A percentile compares a stretch with the other conserved stretches of the same genome.
phyloP scores from a whole-genome alignment of 2,329 filamentous ascomycete genomes.

The Alternaria ethzedia region DNA sequence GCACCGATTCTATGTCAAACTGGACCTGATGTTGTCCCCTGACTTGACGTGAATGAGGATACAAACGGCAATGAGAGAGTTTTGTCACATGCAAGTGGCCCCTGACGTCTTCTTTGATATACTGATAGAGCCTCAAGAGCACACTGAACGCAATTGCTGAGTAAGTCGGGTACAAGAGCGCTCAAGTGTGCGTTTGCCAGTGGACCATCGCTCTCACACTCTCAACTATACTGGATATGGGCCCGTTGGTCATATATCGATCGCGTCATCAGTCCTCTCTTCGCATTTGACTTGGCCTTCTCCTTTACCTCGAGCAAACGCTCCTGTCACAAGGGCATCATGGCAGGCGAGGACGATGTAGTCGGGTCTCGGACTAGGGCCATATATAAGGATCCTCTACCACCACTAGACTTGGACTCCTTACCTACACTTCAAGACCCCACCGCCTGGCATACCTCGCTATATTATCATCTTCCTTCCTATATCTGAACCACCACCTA shows the following conservation, averaged over 20 bases:
- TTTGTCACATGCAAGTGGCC: not conserved
- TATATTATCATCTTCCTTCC: not conserved
- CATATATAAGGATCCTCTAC: not conserved
- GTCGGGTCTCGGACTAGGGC: not conserved
- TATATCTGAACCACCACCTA: too few species aligned
- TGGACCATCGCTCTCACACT: not conserved
- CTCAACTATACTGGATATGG: not conserved
- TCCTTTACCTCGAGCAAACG: not conserved
- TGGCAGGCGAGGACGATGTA: not conserved
- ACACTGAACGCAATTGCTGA: not conserved
- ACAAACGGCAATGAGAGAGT: not conserved
- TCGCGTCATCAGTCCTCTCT: not conserved
- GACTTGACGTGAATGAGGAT: not conserved
- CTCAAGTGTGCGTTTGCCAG: not conserved
- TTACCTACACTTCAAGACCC: not conserved
- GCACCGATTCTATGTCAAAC: not conserved
- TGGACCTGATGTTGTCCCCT: not conserved
- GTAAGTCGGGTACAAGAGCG: not conserved
- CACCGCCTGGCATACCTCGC: not conserved
- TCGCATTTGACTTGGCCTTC: not conserved
- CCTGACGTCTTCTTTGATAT: not conserved
- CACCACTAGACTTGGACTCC: not conserved
- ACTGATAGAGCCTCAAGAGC: not conserved
- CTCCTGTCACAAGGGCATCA: not conserved
- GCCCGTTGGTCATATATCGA: not conserved